These are phyloP conservation scores for Nicotiana obtusifolia DNA, from an alignment of 257 asterid species.

Conservation along the genomic window DNA sequence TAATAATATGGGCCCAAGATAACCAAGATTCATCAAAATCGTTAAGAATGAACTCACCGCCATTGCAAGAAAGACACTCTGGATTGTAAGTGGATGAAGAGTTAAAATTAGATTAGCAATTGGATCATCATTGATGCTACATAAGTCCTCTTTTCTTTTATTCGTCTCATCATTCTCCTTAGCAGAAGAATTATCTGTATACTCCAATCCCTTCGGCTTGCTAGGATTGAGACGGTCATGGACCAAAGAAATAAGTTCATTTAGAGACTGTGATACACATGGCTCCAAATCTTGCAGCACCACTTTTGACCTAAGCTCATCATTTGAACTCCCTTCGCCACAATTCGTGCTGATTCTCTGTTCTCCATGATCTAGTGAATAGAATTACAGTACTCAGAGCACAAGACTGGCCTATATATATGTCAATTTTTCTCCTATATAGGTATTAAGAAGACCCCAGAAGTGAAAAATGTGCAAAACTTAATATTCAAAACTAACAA, in stretches of 20 bases:
- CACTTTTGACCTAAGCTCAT: constrained; percentile 27
- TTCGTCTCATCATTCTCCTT: constrained; percentile 29
- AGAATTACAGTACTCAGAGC: constrained; percentile 12
- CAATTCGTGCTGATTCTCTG: constrained; percentile 24
- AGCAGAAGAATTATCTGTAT: constrained; percentile 26
- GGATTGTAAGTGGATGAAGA: constrained; percentile 59
- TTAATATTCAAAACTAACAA: neutral
- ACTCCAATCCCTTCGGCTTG: constrained; percentile 29
- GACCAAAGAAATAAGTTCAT: constrained; percentile 64
- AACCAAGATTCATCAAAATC: neutral
- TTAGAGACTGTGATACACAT: constrained; percentile 50
- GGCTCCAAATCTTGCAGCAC: constrained; percentile 58
- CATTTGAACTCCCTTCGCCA: constrained; percentile 29
- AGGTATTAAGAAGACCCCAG: constrained; percentile 3
- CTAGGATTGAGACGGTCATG: constrained; percentile 49
- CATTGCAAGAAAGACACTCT: constrained; percentile 57
- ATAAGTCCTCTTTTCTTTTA: constrained; percentile 25
- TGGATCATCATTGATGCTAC: constrained; percentile 61
- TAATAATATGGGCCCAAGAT: neutral
- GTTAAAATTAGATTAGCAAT: constrained; percentile 67
- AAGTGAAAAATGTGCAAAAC: neutral
- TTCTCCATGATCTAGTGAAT: constrained; percentile 28
- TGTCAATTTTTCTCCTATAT: neutral
- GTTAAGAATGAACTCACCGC: constrained; percentile 53
- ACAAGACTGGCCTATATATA: neutral